These are phyloP conservation scores for Daphne laureola DNA, from an alignment of 441 rosid genomes.

Conservation along the genomic window DNA sequence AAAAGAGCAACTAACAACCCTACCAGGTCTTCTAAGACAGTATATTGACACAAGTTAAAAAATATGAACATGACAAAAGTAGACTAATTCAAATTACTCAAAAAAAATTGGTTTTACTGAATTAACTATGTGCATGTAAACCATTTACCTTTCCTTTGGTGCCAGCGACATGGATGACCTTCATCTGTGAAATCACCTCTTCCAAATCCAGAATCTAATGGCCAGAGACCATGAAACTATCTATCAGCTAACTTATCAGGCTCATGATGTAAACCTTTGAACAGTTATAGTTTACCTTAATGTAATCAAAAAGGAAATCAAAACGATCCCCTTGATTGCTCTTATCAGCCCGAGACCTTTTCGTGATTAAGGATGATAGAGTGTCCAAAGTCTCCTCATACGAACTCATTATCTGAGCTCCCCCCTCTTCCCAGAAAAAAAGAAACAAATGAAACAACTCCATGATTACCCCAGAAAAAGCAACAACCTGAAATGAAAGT, in stretches of 20 bases:
- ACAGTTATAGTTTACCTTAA: conserved; percentile 38
- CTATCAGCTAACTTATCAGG: background rate
- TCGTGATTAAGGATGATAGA: conserved; percentile 78
- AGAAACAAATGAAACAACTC: too few relatives aligned
- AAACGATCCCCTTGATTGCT: conserved; percentile 78
- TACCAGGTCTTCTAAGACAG: too few relatives aligned
- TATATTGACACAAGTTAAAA: too few relatives aligned
- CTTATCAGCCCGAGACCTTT: conserved; percentile 82
- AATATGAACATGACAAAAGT: too few relatives aligned
- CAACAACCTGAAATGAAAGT: too few relatives aligned
- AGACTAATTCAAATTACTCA: too few relatives aligned
- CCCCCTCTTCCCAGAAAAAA: conserved; percentile 3
- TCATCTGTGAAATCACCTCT: conserved; percentile 54
- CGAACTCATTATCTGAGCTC: conserved; percentile 25
- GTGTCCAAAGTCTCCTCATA: conserved; percentile 85
- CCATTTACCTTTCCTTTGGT: conserved; percentile 79
- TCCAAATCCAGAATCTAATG: conserved; percentile 73
- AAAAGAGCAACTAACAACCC: too few relatives aligned
- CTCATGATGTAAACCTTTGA: conserved; percentile 1
- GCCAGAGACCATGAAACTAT: conserved; percentile 9
- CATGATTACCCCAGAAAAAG: too few relatives aligned
- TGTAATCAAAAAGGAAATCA: conserved; percentile 72
- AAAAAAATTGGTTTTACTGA: too few relatives aligned
- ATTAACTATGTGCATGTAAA: too few relatives aligned
- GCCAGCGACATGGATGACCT: conserved; percentile 86